phyloP scores from a whole-genome alignment of 768 basidiomycete species.

The Collybiopsis luxurians region DNA sequence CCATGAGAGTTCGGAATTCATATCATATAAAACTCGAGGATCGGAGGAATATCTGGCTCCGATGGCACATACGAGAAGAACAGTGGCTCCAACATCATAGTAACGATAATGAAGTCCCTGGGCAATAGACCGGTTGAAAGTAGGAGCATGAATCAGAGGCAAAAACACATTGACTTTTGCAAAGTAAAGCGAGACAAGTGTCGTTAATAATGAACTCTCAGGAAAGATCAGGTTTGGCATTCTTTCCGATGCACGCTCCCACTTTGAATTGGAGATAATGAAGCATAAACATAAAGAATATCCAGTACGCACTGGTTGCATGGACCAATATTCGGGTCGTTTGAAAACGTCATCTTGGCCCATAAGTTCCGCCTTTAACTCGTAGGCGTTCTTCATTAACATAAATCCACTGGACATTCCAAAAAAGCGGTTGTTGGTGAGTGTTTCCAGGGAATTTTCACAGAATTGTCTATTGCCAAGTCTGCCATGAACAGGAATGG shows the following conservation, averaged over 20 bases:
- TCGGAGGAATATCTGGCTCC: constrained; percentile 43
- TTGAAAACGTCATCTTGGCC: not conserved
- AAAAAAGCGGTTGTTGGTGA: constrained; percentile 9
- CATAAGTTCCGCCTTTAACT: not conserved
- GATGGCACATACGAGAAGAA: constrained; percentile 49
- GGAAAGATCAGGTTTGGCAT: constrained; percentile 27
- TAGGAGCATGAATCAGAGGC: constrained; percentile 41
- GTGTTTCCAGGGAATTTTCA: too few relatives aligned
- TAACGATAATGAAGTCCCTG: constrained; percentile 35
- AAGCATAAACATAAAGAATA: not conserved
- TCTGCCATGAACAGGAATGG: too few relatives aligned
- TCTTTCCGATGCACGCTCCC: constrained; percentile 1
- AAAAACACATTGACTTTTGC: constrained; percentile 31
- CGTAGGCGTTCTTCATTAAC: constrained; percentile 1
- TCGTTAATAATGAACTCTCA: constrained; percentile 29
- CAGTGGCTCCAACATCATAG: constrained; percentile 33
- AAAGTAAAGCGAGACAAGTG: constrained; percentile 52
- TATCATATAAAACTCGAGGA: constrained; percentile 29
- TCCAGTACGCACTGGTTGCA: not conserved
- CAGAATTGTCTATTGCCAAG: too few relatives aligned
- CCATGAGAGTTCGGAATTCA: constrained; percentile 23
- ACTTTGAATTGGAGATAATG: not conserved
- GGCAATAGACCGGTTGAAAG: constrained; percentile 35
- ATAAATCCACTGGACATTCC: constrained; percentile 6
- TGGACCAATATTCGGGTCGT: constrained; percentile 4